These are phyloP conservation scores for Phtheirospermum japonicum DNA, from an alignment of 257 asterid genomes.

Conservation along the genomic window DNA sequence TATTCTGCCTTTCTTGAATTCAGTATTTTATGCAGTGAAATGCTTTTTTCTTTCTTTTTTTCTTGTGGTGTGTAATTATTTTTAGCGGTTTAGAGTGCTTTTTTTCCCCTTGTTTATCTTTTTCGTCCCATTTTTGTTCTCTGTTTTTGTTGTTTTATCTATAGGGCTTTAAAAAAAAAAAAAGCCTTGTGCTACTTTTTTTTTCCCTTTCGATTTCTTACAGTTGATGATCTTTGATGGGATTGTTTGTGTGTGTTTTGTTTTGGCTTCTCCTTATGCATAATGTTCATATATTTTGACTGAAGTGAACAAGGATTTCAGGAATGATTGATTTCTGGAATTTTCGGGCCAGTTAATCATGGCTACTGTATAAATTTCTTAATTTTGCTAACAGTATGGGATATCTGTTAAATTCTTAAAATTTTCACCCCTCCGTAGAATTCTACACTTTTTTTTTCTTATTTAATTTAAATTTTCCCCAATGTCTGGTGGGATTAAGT, in stretches of 20 bases:
- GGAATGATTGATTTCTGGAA: conserved; percentile 27
- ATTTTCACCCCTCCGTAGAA: not conserved
- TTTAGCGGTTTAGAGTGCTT: too few relatives aligned
- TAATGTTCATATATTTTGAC: conserved; percentile 37
- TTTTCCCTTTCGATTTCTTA: too few relatives aligned
- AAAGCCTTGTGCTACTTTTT: too few relatives aligned
- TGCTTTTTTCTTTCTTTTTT: conserved; percentile 2
- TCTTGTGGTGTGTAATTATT: too few relatives aligned
- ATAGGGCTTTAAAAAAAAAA: not conserved
- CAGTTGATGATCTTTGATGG: too few relatives aligned
- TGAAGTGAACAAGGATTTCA: conserved; percentile 33
- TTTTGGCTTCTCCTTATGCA: too few relatives aligned
- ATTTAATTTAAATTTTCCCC: conserved; percentile 16
- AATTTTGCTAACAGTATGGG: not conserved
- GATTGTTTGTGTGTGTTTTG: too few relatives aligned
- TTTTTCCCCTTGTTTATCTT: too few relatives aligned
- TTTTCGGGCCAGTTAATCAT: conserved; percentile 22
- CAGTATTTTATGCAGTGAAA: conserved; percentile 12
- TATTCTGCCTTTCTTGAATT: conserved; percentile 25
- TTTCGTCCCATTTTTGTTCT: not conserved
- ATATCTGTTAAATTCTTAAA: too few relatives aligned
- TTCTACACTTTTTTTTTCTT: conserved; percentile 7
- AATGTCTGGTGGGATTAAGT: conserved; percentile 17
- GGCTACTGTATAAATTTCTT: not conserved
- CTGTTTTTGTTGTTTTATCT: not conserved